These are phyloP conservation scores for Cyclotella baltica DNA, from an alignment of 108 stramenopile species.

Conservation along the genomic window DNA sequence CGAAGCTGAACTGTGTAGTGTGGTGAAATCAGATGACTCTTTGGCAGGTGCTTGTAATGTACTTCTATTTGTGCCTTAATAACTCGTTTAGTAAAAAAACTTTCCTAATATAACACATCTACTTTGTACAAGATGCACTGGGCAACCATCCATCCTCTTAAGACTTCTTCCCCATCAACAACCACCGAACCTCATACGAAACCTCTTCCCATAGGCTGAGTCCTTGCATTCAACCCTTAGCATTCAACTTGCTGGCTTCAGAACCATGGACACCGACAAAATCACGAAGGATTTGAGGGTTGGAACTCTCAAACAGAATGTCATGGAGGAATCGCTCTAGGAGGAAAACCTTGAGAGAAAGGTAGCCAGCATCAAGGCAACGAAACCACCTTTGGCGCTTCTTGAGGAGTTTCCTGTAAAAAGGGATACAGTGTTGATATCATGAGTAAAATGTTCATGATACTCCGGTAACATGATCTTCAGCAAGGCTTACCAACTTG, in stretches of 20 bases:
- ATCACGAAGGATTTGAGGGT: slow-evolving; percentile 76
- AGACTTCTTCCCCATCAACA: no score
- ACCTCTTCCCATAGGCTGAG: no score
- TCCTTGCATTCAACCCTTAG: slow-evolving; percentile 52
- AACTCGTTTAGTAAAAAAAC: no score
- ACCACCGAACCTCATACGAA: no score
- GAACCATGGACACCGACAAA: slow-evolving; percentile 65
- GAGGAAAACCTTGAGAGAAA: slow-evolving; percentile 94
- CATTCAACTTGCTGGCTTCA: slow-evolving; percentile 41
- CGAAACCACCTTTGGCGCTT: slow-evolving; percentile 93
- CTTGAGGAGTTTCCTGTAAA: slow-evolving; percentile 72
- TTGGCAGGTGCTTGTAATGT: no score
- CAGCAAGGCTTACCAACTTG: slow-evolving; percentile 62
- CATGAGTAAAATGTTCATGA: no score
- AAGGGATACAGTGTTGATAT: background rate
- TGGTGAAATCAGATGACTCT: no score
- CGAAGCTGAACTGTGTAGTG: no score
- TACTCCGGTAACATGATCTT: background rate
- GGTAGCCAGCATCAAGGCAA: slow-evolving; percentile 93
- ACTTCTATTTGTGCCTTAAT: no score
- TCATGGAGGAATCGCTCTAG: slow-evolving; percentile 97
- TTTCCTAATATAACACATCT: no score
- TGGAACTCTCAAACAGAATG: slow-evolving; percentile 91
- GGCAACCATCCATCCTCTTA: no score
- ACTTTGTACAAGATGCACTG: no score